Percentiles rank a stretch among this genome's conserved stretches.
These are phyloP conservation scores for Kluyveromyces siamensis DNA, from an alignment of 805 yeast genomes.

Conservation along the genomic window DNA sequence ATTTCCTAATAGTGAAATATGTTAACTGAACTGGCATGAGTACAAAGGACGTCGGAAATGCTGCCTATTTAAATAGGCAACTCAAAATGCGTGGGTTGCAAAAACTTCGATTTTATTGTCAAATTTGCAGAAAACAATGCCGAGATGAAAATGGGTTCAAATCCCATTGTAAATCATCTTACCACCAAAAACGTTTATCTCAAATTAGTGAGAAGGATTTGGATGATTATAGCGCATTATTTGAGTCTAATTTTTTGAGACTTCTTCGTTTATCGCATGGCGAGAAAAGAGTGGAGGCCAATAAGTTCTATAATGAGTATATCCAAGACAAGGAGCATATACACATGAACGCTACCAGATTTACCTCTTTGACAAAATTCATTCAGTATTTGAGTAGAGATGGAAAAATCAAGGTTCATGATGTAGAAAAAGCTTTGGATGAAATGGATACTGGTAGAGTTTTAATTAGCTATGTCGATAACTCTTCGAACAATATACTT, in stretches of 20 bases:
- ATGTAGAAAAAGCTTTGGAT: constrained; percentile 28
- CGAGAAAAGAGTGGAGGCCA: constrained; percentile 68
- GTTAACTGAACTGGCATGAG: neutral
- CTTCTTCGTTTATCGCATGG: constrained; percentile 67
- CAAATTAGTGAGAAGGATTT: constrained; percentile 41
- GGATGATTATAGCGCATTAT: constrained; percentile 49
- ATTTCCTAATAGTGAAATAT: neutral
- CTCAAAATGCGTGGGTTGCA: constrained; percentile 81
- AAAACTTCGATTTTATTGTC: constrained; percentile 82
- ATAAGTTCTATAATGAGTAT: constrained; percentile 83
- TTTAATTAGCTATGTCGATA: constrained; percentile 45
- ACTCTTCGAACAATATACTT: constrained; percentile 38
- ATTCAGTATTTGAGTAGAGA: constrained; percentile 48
- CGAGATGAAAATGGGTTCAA: constrained; percentile 93
- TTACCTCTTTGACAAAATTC: constrained; percentile 63
- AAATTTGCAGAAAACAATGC: constrained; percentile 85
- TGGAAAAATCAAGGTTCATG: constrained; percentile 47
- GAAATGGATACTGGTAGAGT: constrained; percentile 30
- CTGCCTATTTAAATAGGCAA: constrained; percentile 66
- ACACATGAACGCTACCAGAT: constrained; percentile 84
- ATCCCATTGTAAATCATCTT: constrained; percentile 76
- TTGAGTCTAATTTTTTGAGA: constrained; percentile 55
- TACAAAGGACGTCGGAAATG: constrained; percentile 42
- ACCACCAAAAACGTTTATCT: constrained; percentile 55
- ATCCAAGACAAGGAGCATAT: constrained; percentile 75